Evolutionary conservation across 225 moss, liverwort and hornwort genomes (phyloP), one percentile per base, ranked within the genome.

Genomic region (Asterella californica): DNA sequence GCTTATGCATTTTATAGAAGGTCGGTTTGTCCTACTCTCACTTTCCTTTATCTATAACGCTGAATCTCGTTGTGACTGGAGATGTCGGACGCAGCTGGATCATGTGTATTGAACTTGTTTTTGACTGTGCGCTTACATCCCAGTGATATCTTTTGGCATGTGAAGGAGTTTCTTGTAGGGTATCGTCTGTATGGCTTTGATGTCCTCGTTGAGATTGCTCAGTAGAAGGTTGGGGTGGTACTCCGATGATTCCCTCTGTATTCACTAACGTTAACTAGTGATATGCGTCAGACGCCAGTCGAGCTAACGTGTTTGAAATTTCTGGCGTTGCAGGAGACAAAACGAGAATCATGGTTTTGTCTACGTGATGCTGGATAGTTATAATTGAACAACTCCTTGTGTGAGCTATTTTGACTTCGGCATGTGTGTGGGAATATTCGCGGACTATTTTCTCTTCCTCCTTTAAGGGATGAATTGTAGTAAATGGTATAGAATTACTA

Each of bases 281-380:
- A 33, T 67, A 5, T 33, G 1, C 29, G 9, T 12, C 15, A n/a
- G 33, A 34, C 11, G 22, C 8, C 17, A 9, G 5, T 19, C 38
- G 37, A 67, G n/a, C 50, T 52, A 67, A 68, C n/a, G 27, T 27
- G 49, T 67, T 6, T 47, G 45, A 21, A 21, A 25, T 79, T 8
- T 88, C 38, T 78, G 45, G 29, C 78, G 82, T 50, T 87, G 85
- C 92, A 94, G 92, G 80, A 80, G 89, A 81, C 14, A 48, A 81
- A 90, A 81, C 59, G 32, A 65, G 78, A 89, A 91, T 69, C 90
- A 92, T 86, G 94, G 94, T 18, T 92, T 90, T 82, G 91, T 92
- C 36, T 92, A 94, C 66, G 90, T 94, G 72, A 87, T 86, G 89
- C 78, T 94, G 86, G 94, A 92, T 74, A 86, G 80, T 61, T 82